Evolutionary conservation across 306 rosid genomes (phyloP).

Genomic region (Castanea mollissima): DNA sequence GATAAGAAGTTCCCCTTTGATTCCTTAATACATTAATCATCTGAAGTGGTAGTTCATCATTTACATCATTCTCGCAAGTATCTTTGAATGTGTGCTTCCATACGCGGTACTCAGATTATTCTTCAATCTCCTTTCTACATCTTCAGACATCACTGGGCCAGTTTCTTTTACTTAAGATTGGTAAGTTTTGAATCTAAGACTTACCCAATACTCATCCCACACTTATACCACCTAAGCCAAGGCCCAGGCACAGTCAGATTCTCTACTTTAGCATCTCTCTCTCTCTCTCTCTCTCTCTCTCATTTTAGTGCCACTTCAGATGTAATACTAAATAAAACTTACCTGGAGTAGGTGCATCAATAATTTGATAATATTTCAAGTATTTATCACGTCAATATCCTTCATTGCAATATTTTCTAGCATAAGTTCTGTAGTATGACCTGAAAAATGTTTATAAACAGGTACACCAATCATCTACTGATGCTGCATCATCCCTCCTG

Average conservation of each 20-base stretch:
- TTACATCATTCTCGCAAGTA: background rate
- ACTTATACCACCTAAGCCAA: background rate
- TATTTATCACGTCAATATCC: background rate
- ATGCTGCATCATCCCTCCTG: conserved; percentile 91
- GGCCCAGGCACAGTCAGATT: background rate
- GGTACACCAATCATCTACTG: conserved; percentile 98
- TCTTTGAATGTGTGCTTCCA: background rate
- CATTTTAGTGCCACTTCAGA: background rate
- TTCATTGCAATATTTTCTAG: background rate
- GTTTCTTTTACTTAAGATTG: background rate
- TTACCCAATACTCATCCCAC: background rate
- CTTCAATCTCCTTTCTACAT: background rate
- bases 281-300: background rate
- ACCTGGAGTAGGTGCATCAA: background rate
- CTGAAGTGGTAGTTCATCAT: background rate
- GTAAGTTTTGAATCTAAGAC: background rate
- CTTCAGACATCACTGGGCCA: background rate
- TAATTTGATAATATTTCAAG: background rate
- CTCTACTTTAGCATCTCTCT: background rate
- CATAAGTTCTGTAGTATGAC: background rate
- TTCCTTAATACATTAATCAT: background rate
- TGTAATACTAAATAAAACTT: background rate
- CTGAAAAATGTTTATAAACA: conserved; percentile 28
- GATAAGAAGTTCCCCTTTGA: background rate
- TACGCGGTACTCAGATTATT: background rate